Evolutionary conservation across 176 grass and related monocot species (phyloP), one percentile per base, ranked within the genome.

Genomic region (Elaeis guineensis): DNA sequence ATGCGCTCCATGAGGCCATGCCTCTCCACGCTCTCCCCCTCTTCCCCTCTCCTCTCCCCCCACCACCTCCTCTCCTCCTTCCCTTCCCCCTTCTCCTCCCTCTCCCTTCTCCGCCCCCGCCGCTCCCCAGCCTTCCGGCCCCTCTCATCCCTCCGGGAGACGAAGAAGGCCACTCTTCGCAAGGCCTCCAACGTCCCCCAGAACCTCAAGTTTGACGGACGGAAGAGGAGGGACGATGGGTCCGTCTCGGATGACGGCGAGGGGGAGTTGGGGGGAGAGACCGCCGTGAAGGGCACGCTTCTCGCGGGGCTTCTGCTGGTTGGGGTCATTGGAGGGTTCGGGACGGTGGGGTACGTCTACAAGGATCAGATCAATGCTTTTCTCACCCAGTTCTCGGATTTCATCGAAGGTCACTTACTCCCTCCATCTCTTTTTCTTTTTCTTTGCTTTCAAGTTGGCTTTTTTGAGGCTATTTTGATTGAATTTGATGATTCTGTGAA

Each of bases 301-400:
- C 81, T 98, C 3, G 88, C 93, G 1, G 93, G 88, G 19, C 75
- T 89, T 19, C 75, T 98, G 5, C 48, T 98, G 44, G 70, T 92
- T n/a, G 93, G 82, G 50, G 3, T 98, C 18, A 71, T 98, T 21
- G 93, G 93, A n/a, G 93, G 88, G 30, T 89, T 98, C 61, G 88
- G 93, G 24, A 82, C 84, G 2, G 87, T 84, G 23, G 87, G 93
- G 16, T 98, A 98, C 75, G 67, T 89, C 73, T 98, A 92, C 79
- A 92, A 30, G 65, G 93, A 98, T 57, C 93, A 98, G 73, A 77
- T 92, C 72, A 98, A 86, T 79, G 32, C 78, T 48, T 98, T 98
- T 63, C 85, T 98, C 66, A 92, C 84, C 3, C 87, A 89, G 59
- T 98, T 98, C 80, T 89, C 93, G 12, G 88, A 70, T 19, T 89